Percentiles rank a stretch among this genome's conserved stretches.
phyloP scores from a whole-genome alignment of 805 yeast genomes.

The Metschnikowia vanudenii region DNA sequence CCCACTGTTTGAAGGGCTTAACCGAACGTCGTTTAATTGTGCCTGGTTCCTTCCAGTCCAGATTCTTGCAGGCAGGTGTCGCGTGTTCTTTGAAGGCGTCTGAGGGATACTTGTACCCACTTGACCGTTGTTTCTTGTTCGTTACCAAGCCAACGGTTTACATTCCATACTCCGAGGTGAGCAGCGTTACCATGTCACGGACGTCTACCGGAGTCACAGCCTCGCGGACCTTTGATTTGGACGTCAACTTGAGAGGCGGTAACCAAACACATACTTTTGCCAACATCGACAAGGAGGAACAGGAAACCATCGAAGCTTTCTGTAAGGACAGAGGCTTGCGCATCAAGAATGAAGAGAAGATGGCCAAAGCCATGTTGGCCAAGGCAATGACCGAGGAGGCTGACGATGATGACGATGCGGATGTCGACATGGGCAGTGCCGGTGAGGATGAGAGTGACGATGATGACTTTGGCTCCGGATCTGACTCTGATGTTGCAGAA shows the following conservation, averaged over 20 bases:
- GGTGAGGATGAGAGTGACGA: conserved; percentile 78
- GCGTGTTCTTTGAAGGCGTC: conserved; percentile 91
- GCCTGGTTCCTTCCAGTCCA: conserved; percentile 79
- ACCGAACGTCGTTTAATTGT: conserved; percentile 81
- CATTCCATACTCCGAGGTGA: conserved; percentile 81
- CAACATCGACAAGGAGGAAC: conserved; percentile 87
- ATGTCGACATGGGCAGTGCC: conserved; percentile 64
- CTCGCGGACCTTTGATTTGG: conserved; percentile 90
- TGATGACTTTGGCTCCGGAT: conserved; percentile 73
- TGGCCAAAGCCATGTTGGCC: conserved; percentile 77
- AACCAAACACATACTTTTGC: conserved; percentile 76
- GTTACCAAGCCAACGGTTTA: conserved; percentile 92
- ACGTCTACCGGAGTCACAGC: conserved; percentile 73
- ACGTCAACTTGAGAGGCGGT: conserved; percentile 65
- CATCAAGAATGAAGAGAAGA: conserved; percentile 85
- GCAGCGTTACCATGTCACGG: conserved; percentile 78
- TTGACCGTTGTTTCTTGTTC: conserved; percentile 87
- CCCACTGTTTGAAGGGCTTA: conserved; percentile 86
- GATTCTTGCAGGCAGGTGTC: conserved; percentile 79
- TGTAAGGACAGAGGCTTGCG: conserved; percentile 73
- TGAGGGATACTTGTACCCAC: conserved; percentile 91
- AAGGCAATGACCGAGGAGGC: conserved; percentile 66
- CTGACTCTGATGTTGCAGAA: conserved; percentile 75
- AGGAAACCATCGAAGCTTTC: conserved; percentile 70
- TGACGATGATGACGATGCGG: conserved; percentile 49